Evolutionary conservation across 2,329 filamentous ascomycete species (phyloP).

Genomic region (Ophiostoma angusticollis): DNA sequence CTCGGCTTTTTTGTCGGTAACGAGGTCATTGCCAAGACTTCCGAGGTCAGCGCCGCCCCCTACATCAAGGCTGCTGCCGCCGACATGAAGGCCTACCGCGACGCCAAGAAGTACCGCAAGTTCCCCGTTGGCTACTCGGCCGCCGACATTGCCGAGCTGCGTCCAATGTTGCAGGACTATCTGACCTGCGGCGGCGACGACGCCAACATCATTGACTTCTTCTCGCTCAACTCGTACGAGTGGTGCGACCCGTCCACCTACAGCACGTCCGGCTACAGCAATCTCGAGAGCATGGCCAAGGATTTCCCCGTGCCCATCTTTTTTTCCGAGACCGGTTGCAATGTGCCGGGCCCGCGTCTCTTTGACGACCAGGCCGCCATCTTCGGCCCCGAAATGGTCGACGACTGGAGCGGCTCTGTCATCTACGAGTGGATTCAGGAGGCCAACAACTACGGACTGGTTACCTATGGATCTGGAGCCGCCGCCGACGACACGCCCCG

Average conservation of each 20-base stretch:
- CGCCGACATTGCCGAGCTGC: conserved; percentile 62
- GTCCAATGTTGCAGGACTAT: conserved; percentile 54
- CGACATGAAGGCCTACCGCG: conserved; percentile 72
- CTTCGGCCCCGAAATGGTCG: conserved; percentile 59
- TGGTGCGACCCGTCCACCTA: conserved; percentile 55
- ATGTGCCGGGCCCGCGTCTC: conserved; percentile 44
- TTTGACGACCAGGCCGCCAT: conserved; percentile 67
- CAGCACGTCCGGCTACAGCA: conserved; percentile 52
- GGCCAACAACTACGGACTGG: conserved; percentile 67
- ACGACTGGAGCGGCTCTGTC: conserved; percentile 61
- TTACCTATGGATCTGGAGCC: conserved; percentile 55
- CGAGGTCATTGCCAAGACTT: conserved; percentile 58
- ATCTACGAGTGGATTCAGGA: conserved; percentile 88
- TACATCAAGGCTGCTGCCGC: conserved; percentile 72
- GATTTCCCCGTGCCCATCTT: conserved; percentile 74
- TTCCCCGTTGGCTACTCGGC: conserved; percentile 82
- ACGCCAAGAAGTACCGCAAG: conserved; percentile 61
- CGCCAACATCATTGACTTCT: conserved; percentile 67
- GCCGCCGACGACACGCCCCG: conserved; percentile 55
- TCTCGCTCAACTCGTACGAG: conserved; percentile 73
- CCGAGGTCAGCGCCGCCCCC: conserved; percentile 53
- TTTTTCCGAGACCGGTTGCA: conserved; percentile 84
- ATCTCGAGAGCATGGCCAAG: conserved; percentile 52
- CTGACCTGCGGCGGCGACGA: conserved; percentile 62
- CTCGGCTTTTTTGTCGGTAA: conserved; percentile 82